Conservation (phyloP, 2,329 filamentous ascomycete genomes). For the Epichloe gansuensis region DNA sequence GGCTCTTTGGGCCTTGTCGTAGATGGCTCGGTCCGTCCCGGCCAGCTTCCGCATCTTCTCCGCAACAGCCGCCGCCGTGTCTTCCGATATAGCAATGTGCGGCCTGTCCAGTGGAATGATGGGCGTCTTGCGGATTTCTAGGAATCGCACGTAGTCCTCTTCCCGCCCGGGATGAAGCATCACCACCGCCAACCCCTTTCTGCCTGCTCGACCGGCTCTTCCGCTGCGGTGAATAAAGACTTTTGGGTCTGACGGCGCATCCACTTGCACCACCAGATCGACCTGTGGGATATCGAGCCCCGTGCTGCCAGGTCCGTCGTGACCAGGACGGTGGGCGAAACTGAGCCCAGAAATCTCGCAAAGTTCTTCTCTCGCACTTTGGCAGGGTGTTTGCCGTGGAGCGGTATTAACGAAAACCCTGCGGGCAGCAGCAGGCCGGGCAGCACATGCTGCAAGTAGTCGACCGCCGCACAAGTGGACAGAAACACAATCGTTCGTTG, state of each 20-base stretch:
- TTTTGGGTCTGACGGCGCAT: slow-evolving; percentile 75
- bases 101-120: slow-evolving; percentile 52
- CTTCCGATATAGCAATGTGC: slow-evolving; percentile 41
- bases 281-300: slow-evolving; percentile 88
- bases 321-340: slow-evolving; percentile 67
- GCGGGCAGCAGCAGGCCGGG: slow-evolving; percentile 59
- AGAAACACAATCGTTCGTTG: slow-evolving; percentile 85
- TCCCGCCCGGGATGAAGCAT: slow-evolving; percentile 77
- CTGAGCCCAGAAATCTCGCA: slow-evolving; percentile 61
- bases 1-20: slow-evolving; percentile 80
- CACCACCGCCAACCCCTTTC: slow-evolving; percentile 73
- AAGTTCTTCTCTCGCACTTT: slow-evolving; percentile 86
- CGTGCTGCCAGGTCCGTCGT: slow-evolving; percentile 89
- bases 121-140: slow-evolving; percentile 79
- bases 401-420: slow-evolving; percentile 58
- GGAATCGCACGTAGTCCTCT: slow-evolving; percentile 79
- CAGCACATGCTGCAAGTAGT: slow-evolving; percentile 80
- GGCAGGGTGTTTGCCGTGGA: slow-evolving; percentile 86
- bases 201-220: slow-evolving; percentile 76
- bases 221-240: slow-evolving; percentile 92
- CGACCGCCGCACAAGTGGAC: slow-evolving; percentile 86
- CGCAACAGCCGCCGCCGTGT: slow-evolving; percentile 46
- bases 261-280: slow-evolving; percentile 81
- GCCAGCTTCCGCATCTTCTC: slow-evolving; percentile 49
- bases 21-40: slow-evolving; percentile 41